A percentile compares a stretch with the other conserved stretches of the same genome.
phyloP scores from a whole-genome alignment of 2,329 filamentous ascomycete species.

The Neoscytalidium dimidiatum region DNA sequence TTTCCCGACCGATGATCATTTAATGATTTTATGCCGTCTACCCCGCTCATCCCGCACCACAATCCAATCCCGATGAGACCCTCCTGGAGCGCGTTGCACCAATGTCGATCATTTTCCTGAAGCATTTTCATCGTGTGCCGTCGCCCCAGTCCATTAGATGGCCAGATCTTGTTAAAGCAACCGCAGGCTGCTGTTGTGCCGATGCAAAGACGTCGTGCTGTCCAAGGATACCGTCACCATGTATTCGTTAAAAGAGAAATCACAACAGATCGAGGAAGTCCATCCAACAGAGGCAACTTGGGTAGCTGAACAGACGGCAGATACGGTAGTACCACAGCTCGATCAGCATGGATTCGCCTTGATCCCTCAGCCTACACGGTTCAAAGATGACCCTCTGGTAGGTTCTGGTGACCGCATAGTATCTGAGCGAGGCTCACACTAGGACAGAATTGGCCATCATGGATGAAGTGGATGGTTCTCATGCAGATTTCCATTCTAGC shows the following conservation, averaged over 20 bases:
- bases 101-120: too few relatives aligned
- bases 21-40: not conserved
- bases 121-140: not conserved
- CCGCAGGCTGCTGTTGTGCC: not conserved
- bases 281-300: not conserved
- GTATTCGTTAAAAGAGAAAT: not conserved
- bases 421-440: not conserved
- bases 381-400: not conserved
- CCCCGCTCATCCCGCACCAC: not conserved
- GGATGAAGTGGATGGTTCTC: not conserved
- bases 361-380: not conserved
- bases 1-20: not conserved
- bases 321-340: not conserved
- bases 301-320: not conserved
- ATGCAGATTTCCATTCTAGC: not conserved
- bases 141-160: not conserved
- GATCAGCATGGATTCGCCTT: not conserved
- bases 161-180: not conserved
- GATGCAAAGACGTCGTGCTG: not conserved
- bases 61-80: not conserved
- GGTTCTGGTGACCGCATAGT: not conserved
- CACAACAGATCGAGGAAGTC: not conserved
- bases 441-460: not conserved
- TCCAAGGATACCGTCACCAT: not conserved
- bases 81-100: not conserved